phyloP scores from a whole-genome alignment of 129 eudicot species.

The Escallonia rubra region DNA sequence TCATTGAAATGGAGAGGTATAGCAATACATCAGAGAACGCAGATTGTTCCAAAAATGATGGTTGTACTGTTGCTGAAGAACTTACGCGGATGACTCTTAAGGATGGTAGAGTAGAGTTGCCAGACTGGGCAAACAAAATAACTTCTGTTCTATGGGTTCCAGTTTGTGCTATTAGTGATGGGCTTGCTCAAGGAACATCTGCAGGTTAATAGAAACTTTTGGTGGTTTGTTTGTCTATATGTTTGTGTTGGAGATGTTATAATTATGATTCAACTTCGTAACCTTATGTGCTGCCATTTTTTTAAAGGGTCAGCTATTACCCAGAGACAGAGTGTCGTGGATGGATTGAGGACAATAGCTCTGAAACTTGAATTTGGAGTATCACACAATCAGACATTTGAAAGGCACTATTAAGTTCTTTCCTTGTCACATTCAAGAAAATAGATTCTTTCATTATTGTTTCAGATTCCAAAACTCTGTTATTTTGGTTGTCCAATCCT shows the following conservation, averaged over 20 bases:
- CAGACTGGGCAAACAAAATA: conserved; percentile 82
- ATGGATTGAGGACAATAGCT: conserved; percentile 79
- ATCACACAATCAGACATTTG: conserved; percentile 80
- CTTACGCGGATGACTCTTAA: conserved; percentile 45
- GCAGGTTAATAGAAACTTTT: conserved; percentile 41
- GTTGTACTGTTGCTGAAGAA: conserved; percentile 37
- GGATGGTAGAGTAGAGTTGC: conserved; percentile 62
- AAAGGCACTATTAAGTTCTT: conserved; percentile 35
- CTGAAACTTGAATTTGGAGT: conserved; percentile 92
- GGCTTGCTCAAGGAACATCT: conserved; percentile 60
- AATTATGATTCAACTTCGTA: conserved; percentile 6
- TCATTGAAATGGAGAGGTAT: conserved; percentile 68
- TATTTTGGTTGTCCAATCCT: conserved; percentile 6
- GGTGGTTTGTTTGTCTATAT: not conserved
- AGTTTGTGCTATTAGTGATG: conserved; percentile 63
- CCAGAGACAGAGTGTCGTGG: conserved; percentile 59
- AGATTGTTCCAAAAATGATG: conserved; percentile 14
- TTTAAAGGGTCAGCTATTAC: conserved; percentile 38
- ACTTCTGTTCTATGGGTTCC: conserved; percentile 80
- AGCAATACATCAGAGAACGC: conserved; percentile 21
- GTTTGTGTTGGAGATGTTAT: not conserved
- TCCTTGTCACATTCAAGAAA: conserved; percentile 7
- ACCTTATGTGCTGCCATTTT: conserved; percentile 1
- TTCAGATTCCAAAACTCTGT: not conserved
- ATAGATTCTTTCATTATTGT: not conserved